Percentiles rank a stretch among this genome's conserved stretches.
phyloP scores from a whole-genome alignment of 2,329 filamentous ascomycete genomes.

The Fusarium sp. region DNA sequence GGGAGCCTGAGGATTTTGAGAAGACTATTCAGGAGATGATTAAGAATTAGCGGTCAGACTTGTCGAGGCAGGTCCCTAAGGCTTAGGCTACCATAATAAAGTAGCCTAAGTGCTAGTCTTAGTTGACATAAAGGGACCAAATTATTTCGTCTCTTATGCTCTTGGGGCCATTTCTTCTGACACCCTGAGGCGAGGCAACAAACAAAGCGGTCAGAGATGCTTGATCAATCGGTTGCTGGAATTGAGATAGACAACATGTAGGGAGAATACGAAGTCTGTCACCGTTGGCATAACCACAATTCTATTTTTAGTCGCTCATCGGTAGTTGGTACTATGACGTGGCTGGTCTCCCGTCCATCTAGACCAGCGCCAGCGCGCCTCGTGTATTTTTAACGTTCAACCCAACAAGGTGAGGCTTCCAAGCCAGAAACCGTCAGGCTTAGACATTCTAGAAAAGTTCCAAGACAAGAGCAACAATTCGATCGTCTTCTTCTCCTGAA shows the following conservation, averaged over 20 bases:
- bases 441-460: background rate
- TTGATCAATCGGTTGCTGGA: background rate
- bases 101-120: background rate
- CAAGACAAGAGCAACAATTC: background rate
- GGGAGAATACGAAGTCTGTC: background rate
- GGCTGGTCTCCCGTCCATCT: background rate
- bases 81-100: background rate
- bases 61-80: too few relatives aligned
- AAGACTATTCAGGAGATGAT: conserved; percentile 13
- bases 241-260: background rate
- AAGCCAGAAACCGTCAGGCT: too few relatives aligned
- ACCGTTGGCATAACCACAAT: background rate
- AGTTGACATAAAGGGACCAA: too few relatives aligned
- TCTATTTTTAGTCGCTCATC: background rate
- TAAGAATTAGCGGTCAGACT: background rate
- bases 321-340: background rate
- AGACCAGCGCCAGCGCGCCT: background rate
- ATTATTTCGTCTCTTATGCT: too few relatives aligned
- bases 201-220: background rate
- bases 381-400: background rate
- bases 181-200: too few relatives aligned
- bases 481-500: conserved; percentile 1
- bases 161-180: too few relatives aligned
- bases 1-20: conserved; percentile 30
- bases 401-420: too few relatives aligned